Evolutionary conservation across 2,329 filamentous ascomycete genomes (phyloP).

Genomic region (Xylaria sp.): DNA sequence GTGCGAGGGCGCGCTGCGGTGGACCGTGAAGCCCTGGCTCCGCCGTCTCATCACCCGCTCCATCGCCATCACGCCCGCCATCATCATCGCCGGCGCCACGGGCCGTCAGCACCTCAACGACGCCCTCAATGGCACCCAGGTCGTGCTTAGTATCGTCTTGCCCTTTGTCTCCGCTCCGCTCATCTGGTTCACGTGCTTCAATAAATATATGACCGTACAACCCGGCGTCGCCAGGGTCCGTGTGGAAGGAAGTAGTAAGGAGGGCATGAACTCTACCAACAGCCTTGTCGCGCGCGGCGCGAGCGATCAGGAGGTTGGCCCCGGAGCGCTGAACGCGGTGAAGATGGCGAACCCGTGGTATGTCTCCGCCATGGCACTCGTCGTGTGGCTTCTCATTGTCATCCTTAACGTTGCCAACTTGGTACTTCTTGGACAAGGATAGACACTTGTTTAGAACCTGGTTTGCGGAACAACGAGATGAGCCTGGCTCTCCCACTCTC

Average conservation of each 20-base stretch:
- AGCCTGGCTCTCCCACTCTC: neutral
- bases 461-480: neutral
- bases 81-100: slow-evolving; percentile 84
- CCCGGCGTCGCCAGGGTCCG: slow-evolving; percentile 55
- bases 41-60: slow-evolving; percentile 79
- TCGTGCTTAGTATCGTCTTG: slow-evolving; percentile 79
- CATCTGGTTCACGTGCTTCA: slow-evolving; percentile 84
- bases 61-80: slow-evolving; percentile 83
- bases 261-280: slow-evolving; percentile 29
- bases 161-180: slow-evolving; percentile 86
- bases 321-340: slow-evolving; percentile 44
- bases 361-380: slow-evolving; percentile 61
- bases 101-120: slow-evolving; percentile 75
- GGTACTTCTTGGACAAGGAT: slow-evolving; percentile 45
- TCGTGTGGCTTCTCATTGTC: slow-evolving; percentile 79
- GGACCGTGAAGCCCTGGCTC: slow-evolving; percentile 80
- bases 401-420: slow-evolving; percentile 72
- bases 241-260: slow-evolving; percentile 42
- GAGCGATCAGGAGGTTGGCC: slow-evolving; percentile 30
- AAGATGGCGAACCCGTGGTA: slow-evolving; percentile 80
- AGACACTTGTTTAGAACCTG: neutral
- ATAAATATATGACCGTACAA: slow-evolving; percentile 80
- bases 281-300: slow-evolving; percentile 4
- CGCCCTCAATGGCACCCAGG: slow-evolving; percentile 80
- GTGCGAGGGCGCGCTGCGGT: slow-evolving; percentile 81